Evolutionary conservation across 805 yeast genomes (phyloP).

Genomic region (Cyberlindnera lachancei): DNA sequence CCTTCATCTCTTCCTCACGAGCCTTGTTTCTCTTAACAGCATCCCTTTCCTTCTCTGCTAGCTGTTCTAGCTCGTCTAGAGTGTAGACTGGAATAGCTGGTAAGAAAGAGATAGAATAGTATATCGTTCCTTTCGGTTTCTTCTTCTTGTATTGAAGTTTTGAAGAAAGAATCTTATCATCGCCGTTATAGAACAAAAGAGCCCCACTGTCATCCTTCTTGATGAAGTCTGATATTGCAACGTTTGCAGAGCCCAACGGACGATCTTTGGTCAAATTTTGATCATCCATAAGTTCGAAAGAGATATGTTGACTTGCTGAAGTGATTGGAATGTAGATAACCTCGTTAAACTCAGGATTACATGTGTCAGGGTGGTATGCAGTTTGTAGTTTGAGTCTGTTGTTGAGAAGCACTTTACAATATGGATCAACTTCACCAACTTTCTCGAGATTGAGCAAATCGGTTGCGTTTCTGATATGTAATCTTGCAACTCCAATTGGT

Average conservation of each 20-base stretch:
- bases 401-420: conserved; percentile 50
- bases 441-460: conserved; percentile 52
- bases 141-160: conserved; percentile 24
- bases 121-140: conserved; percentile 44
- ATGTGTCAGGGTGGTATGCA: conserved; percentile 41
- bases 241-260: conserved; percentile 48
- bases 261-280: conserved; percentile 60
- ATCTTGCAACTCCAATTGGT: conserved; percentile 60
- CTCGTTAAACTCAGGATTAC: conserved; percentile 52
- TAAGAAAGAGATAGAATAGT: conserved; percentile 52
- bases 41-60: conserved; percentile 34
- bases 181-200: conserved; percentile 44
- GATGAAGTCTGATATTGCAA: conserved; percentile 42
- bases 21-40: conserved; percentile 29
- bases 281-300: conserved; percentile 57
- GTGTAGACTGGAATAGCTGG: conserved; percentile 61
- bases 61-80: conserved; percentile 43
- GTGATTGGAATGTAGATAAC: conserved; percentile 54
- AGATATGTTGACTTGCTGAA: conserved; percentile 51
- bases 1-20: conserved; percentile 29
- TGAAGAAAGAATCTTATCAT: conserved; percentile 34
- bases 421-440: conserved; percentile 72
- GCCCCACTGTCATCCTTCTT: conserved; percentile 40
- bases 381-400: conserved; percentile 54
- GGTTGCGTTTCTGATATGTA: conserved; percentile 47